A percentile compares a stretch with the other conserved stretches of the same genome.
These are phyloP conservation scores for Fraxinus albicans DNA, from an alignment of 305 asterid species.

Conservation along the genomic window DNA sequence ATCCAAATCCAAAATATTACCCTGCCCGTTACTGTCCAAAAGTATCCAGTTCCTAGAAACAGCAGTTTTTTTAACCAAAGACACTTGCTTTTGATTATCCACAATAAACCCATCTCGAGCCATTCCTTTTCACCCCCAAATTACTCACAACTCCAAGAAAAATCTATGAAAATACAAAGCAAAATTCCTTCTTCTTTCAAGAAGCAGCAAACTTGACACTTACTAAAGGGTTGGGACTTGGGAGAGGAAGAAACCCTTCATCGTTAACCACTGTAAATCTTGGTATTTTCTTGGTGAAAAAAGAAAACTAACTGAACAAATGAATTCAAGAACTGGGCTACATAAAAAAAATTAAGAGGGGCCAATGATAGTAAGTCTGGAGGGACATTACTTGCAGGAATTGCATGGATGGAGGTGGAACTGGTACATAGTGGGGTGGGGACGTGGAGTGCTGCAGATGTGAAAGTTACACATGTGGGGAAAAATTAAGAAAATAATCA, in stretches of 20 bases:
- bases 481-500: background rate
- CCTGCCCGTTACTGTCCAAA: conserved; percentile 58
- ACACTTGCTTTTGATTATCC: conserved; percentile 40
- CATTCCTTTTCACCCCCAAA: conserved; percentile 6
- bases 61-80: conserved; percentile 49
- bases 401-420: conserved; percentile 30
- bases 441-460: background rate
- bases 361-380: conserved; percentile 6
- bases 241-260: conserved; percentile 1
- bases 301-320: background rate
- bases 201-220: background rate
- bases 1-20: conserved; percentile 71
- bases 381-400: conserved; percentile 1
- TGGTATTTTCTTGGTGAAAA: background rate
- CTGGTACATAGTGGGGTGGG: background rate
- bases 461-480: background rate
- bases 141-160: background rate
- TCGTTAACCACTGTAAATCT: background rate
- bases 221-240: background rate
- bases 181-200: background rate
- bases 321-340: background rate
- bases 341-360: conserved; percentile 5
- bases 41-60: conserved; percentile 71
- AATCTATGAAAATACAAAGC: background rate
- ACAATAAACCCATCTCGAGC: conserved; percentile 33